phyloP scores from a whole-genome alignment of 2,329 filamentous ascomycete species.

The Metarhizium album region DNA sequence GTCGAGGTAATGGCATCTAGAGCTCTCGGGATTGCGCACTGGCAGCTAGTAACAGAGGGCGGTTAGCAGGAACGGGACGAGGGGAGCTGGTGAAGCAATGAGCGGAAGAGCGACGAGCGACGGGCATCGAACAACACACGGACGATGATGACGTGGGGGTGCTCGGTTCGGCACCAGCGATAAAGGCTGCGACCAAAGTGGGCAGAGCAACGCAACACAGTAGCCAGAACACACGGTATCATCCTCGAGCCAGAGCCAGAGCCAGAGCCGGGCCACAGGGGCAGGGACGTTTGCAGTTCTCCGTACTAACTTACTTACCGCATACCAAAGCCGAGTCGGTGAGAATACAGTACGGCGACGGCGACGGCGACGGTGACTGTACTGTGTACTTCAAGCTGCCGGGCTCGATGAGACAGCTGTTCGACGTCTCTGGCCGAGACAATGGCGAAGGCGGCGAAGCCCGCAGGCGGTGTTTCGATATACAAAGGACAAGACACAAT shows the following conservation, averaged over 20 bases:
- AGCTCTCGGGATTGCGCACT: conserved; percentile 5
- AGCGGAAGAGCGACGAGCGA: neutral
- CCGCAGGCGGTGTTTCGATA: neutral
- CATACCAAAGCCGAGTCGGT: too few relatives aligned
- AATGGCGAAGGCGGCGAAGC: conserved; percentile 2
- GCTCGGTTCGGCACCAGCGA: neutral
- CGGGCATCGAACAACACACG: too few relatives aligned
- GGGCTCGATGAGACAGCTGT: neutral
- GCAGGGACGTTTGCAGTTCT: neutral
- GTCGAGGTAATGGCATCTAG: conserved; percentile 8
- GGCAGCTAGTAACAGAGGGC: neutral
- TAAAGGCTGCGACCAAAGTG: neutral
- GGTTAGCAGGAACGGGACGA: neutral
- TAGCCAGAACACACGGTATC: neutral
- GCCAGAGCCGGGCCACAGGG: too few relatives aligned
- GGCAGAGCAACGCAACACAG: too few relatives aligned
- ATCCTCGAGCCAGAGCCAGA: neutral
- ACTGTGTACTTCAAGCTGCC: too few relatives aligned
- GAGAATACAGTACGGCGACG: too few relatives aligned
- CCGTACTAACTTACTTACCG: too few relatives aligned
- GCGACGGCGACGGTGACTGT: too few relatives aligned
- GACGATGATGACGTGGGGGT: neutral
- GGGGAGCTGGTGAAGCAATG: conserved; percentile 1
- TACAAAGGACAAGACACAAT: neutral
- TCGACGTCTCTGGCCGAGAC: neutral